Base-by-base conservation (phyloP, 129 eudicot species). In the Pulicaria dysenterica region DNA sequence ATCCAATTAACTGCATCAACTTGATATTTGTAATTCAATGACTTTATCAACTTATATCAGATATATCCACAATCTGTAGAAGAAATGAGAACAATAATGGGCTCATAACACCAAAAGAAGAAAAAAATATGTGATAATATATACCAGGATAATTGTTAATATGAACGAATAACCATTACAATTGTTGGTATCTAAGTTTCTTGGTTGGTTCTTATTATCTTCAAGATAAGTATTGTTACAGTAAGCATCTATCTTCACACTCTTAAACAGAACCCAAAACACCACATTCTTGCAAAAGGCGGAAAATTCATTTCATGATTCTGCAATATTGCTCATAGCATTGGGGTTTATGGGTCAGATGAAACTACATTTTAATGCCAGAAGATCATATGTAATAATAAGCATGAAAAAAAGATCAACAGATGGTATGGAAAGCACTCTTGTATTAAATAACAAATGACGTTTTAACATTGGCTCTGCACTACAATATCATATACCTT, bases 191-290 rank as follows among this genome's bases (percentile, higher is more conserved):
- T 62, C 40, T 14, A 62, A 38, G 48, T 3, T 62, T 40, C 16
- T 62, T 40, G 24, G 5, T 7, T 41, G 2, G 7, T 41, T 7
- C 19, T 14, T 62, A 7, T 62, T 37, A n/a, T 37, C 36, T 40
- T n/a, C 14, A 7, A 48, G 17, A 13, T 61, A 39, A 6, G 6
- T 24, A 24, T 24, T 24, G 31, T 24, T 24, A 24, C 2, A 2
- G 31, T 24, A 24, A 24, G 31, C 31, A 2, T 24, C 31, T 24
- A 13, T 42, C 36, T 64, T 54, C 53, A 43, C 19, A 53, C 75
- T 55, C 42, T 40, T 55, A 55, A 24, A 53, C 17, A 40, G 37
- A 51, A 51, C 58, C 63, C 63, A 46, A 69, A 69, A 42, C 75
- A 55, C 53, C 16, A 4, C 10, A 69, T 69, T 38, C 46, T 70